Percentiles rank a stretch among this genome's conserved stretches.
Conservation (phyloP, 768 basidiomycete genomes). For the Suillus fuscotomentosus region DNA sequence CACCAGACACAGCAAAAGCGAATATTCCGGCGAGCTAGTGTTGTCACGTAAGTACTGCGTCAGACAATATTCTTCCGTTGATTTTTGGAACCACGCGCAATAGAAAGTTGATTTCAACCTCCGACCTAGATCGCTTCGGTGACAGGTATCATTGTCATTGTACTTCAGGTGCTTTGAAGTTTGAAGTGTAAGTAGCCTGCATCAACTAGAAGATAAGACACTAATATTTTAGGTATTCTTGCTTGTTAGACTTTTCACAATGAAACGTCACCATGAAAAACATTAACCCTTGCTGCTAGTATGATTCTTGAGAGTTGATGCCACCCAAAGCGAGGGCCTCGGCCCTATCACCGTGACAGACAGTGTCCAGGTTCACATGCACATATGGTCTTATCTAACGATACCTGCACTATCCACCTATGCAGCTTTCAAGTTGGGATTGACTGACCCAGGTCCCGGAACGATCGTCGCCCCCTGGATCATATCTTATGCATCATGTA, state of each 20-base stretch:
- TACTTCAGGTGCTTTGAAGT: not conserved
- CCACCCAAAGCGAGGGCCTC: not conserved
- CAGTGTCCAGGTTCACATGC: slow-evolving; percentile 49
- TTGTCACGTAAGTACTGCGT: not conserved
- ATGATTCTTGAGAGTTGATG: slow-evolving; percentile 68
- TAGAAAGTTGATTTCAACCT: not conserved
- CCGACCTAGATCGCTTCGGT: not conserved
- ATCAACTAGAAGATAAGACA: not conserved
- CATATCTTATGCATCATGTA: slow-evolving; percentile 32
- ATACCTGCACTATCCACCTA: slow-evolving; percentile 60
- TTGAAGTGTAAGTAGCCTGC: not conserved
- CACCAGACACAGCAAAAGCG: not conserved
- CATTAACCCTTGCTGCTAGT: slow-evolving; percentile 40
- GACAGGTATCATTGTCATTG: too few species aligned
- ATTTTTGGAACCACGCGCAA: not conserved
- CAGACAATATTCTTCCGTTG: not conserved
- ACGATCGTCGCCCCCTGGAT: slow-evolving; percentile 42
- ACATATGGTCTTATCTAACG: slow-evolving; percentile 69
- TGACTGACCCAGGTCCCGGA: slow-evolving; percentile 40
- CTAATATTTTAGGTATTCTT: slow-evolving; percentile 19
- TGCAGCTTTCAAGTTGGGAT: slow-evolving; percentile 40
- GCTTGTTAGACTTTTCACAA: slow-evolving; percentile 46
- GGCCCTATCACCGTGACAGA: slow-evolving; percentile 39
- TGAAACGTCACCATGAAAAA: slow-evolving; percentile 53
- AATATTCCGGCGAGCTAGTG: too few species aligned